A percentile compares a stretch with the other conserved stretches of the same genome.
Conservation (phyloP, 371 early-diverging fungal species). For the Apophysomyces ossiformis region DNA sequence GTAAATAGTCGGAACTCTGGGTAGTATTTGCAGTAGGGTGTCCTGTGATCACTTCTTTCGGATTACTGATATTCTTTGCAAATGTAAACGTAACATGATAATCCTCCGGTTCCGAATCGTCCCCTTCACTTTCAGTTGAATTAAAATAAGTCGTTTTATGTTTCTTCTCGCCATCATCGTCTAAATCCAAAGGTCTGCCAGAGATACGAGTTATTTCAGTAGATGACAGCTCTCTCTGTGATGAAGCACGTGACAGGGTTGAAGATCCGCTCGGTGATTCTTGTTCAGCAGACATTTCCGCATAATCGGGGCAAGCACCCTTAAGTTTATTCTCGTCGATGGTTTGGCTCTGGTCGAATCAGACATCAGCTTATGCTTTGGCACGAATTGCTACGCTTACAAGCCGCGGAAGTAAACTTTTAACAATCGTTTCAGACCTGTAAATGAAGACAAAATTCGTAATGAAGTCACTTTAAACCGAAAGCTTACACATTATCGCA, state of each 20-base stretch:
- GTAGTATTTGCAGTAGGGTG: slow-evolving; percentile 23
- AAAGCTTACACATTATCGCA: slow-evolving; percentile 26
- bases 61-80: slow-evolving; percentile 25
- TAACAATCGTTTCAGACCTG: slow-evolving; percentile 11
- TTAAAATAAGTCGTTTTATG: background rate
- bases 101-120: background rate
- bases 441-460: background rate
- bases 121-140: slow-evolving; percentile 17
- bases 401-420: slow-evolving; percentile 19
- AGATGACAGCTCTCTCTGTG: background rate
- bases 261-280: background rate
- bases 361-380: background rate
- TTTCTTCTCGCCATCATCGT: slow-evolving; percentile 1
- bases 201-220: background rate
- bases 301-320: slow-evolving; percentile 22
- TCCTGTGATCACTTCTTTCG: slow-evolving; percentile 28
- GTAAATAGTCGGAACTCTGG: slow-evolving; percentile 28
- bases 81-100: slow-evolving; percentile 25
- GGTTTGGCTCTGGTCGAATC: slow-evolving; percentile 13
- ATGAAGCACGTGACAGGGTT: slow-evolving; percentile 6
- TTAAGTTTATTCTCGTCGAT: slow-evolving; percentile 22
- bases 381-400: slow-evolving; percentile 16
- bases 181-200: slow-evolving; percentile 17
- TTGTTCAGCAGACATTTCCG: background rate
- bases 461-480: background rate